Evolutionary conservation across 2,329 filamentous ascomycete species (phyloP).

Genomic region (Diatrype stigma): DNA sequence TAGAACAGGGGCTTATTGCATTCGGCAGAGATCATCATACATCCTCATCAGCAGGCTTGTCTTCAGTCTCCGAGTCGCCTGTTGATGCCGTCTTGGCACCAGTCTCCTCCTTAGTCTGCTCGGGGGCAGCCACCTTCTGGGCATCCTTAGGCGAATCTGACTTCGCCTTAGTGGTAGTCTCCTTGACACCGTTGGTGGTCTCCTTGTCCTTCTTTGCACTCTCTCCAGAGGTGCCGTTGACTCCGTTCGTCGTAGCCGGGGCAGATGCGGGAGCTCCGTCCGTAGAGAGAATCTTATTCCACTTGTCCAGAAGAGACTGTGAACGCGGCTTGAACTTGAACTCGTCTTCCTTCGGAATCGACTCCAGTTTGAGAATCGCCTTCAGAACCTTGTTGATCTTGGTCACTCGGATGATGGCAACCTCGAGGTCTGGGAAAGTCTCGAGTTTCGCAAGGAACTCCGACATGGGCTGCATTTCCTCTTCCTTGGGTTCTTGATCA

Average conservation of each 20-base stretch:
- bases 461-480: constrained; percentile 76
- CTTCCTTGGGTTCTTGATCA: constrained; percentile 79
- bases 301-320: constrained; percentile 73
- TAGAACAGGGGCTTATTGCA: neutral
- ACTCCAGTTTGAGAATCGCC: constrained; percentile 81
- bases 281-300: constrained; percentile 76
- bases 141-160: constrained; percentile 26
- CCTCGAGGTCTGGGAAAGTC: constrained; percentile 73
- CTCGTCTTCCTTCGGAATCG: constrained; percentile 84
- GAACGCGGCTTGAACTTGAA: constrained; percentile 86
- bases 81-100: constrained; percentile 28
- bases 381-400: constrained; percentile 99
- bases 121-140: constrained; percentile 22
- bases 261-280: constrained; percentile 42
- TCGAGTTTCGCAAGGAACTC: constrained; percentile 80
- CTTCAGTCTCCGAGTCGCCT: constrained; percentile 5
- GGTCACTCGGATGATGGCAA: constrained; percentile 79
- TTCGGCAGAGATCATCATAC: constrained; percentile 11
- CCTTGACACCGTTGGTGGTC: constrained; percentile 28
- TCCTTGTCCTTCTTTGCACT: constrained; percentile 27
- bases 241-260: constrained; percentile 39
- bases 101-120: constrained; percentile 36
- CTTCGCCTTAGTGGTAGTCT: constrained; percentile 23
- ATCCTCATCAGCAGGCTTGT: constrained; percentile 28
- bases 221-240: constrained; percentile 40